Conservation (phyloP, 768 basidiomycete genomes). For the Lyophyllum semitale region DNA sequence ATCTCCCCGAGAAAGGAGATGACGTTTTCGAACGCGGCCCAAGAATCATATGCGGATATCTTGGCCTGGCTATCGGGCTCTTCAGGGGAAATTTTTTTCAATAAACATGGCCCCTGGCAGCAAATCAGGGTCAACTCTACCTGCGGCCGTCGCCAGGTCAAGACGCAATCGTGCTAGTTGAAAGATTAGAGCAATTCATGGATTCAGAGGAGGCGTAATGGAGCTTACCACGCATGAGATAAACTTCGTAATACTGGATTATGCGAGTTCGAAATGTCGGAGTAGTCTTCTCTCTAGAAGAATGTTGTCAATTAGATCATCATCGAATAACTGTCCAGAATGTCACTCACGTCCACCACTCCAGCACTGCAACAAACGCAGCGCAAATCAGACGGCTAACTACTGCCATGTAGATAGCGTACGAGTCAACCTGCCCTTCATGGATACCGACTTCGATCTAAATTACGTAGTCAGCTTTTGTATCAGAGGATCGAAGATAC, state of each 20-base stretch:
- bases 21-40: constrained; percentile 26
- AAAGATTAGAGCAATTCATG: no score
- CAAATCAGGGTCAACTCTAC: constrained; percentile 8
- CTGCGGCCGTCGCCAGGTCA: constrained; percentile 26
- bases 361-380: constrained; percentile 18
- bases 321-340: background rate
- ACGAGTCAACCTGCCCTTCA: constrained; percentile 16
- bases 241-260: constrained; percentile 25
- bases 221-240: constrained; percentile 27
- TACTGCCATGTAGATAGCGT: constrained; percentile 19
- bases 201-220: no score
- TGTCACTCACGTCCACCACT: constrained; percentile 25
- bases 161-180: constrained; percentile 18
- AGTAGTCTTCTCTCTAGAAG: constrained; percentile 7
- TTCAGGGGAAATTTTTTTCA: no score
- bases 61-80: constrained; percentile 21
- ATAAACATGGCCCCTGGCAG: no score
- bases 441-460: constrained; percentile 25
- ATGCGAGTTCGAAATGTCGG: constrained; percentile 18
- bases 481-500: background rate
- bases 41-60: constrained; percentile 21
- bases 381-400: constrained; percentile 15
- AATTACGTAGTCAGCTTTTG: background rate
- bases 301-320: background rate
- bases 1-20: constrained; percentile 21